A percentile compares a stretch with the other conserved stretches of the same genome.
Conservation (phyloP, 2,329 filamentous ascomycete species). For the Davidsoniella eucalypti region DNA sequence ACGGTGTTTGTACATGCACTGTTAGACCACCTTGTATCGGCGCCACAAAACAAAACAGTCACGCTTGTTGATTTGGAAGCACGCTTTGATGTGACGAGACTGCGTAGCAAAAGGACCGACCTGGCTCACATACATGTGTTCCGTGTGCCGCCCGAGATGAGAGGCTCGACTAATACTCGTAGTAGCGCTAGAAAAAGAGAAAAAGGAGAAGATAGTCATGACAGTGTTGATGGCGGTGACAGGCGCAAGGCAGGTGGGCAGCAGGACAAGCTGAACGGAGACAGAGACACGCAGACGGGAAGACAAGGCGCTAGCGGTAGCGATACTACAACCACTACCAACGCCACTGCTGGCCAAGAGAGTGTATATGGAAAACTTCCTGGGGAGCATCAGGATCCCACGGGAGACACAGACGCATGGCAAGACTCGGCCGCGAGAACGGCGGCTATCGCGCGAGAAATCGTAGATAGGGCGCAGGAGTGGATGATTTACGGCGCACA, state of each 20-base stretch:
- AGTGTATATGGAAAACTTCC: too few species aligned
- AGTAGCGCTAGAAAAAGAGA: too few species aligned
- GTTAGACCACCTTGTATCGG: slow-evolving; percentile 32
- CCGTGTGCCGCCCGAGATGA: slow-evolving; percentile 21
- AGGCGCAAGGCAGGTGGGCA: too few species aligned
- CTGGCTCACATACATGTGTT: slow-evolving; percentile 36
- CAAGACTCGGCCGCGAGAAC: not conserved
- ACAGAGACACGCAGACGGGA: too few species aligned
- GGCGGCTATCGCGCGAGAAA: slow-evolving; percentile 18
- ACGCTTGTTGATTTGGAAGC: slow-evolving; percentile 38
- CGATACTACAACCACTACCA: too few species aligned
- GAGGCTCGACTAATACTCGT: slow-evolving; percentile 13
- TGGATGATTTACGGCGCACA: slow-evolving; percentile 34
- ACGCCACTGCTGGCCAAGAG: too few species aligned
- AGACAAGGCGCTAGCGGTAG: too few species aligned
- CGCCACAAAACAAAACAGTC: slow-evolving; percentile 31
- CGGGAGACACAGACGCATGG: too few species aligned
- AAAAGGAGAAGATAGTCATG: too few species aligned
- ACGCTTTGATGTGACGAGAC: slow-evolving; percentile 35
- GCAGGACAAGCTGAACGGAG: too few species aligned
- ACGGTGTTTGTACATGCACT: slow-evolving; percentile 40
- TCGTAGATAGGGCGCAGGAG: slow-evolving; percentile 26
- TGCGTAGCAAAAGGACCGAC: slow-evolving; percentile 24
- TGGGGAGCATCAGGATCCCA: too few species aligned
- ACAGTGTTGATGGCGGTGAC: not conserved